Percentiles rank a stretch among this genome's conserved stretches.
These are phyloP conservation scores for Tylopilus felleus DNA, from an alignment of 768 basidiomycete species.

Conservation along the genomic window DNA sequence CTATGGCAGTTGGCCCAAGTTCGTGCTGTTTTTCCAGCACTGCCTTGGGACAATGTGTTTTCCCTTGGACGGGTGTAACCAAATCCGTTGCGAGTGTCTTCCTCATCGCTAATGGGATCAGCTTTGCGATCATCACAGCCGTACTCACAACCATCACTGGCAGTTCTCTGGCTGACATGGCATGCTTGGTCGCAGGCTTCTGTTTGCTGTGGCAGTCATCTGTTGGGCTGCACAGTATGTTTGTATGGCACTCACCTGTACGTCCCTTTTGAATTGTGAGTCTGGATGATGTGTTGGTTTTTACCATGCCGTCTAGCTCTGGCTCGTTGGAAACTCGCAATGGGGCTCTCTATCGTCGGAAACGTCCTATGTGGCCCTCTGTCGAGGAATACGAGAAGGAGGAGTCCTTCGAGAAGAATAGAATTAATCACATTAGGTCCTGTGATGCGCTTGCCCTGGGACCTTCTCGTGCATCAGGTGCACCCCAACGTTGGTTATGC, in stretches of 20 bases:
- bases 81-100: constrained; percentile 74
- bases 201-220: constrained; percentile 65
- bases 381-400: too few species aligned
- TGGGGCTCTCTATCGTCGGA: too few species aligned
- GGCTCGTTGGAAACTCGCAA: too few species aligned
- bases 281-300: too few species aligned
- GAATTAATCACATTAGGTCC: too few species aligned
- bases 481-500: too few species aligned
- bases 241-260: constrained; percentile 69
- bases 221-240: constrained; percentile 83
- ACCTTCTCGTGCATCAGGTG: too few species aligned
- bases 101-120: constrained; percentile 71
- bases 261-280: too few species aligned
- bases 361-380: too few species aligned
- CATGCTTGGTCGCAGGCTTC: constrained; percentile 70
- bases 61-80: constrained; percentile 73
- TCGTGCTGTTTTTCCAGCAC: constrained; percentile 55
- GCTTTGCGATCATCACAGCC: constrained; percentile 78
- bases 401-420: too few species aligned
- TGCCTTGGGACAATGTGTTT: constrained; percentile 70
- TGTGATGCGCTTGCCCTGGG: too few species aligned
- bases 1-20: constrained; percentile 61
- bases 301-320: too few species aligned
- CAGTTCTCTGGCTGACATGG: constrained; percentile 39
- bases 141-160: constrained; percentile 85